Percentiles rank a stretch among this genome's conserved stretches.
Conservation (phyloP, 129 eudicot species). For the carrot (Daucus carota) region DH1_v3.0 NC_030382.2:36880501-36881000, state of each 20-base stretch:
- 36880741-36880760: slow-evolving; percentile 73
- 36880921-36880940: not conserved
- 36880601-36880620: slow-evolving; percentile 22
- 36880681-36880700: slow-evolving; percentile 74
- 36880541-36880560: not conserved
- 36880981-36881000: not conserved
- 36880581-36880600: slow-evolving; percentile 1
- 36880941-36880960: not conserved
- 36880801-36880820: slow-evolving; percentile 57
- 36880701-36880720: slow-evolving; percentile 71
- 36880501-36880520: not conserved
- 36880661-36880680: slow-evolving; percentile 64
- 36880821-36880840: slow-evolving; percentile 37
- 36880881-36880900: slow-evolving; percentile 14
- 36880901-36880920: not conserved
- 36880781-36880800: slow-evolving; percentile 38
- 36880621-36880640: slow-evolving; percentile 68
- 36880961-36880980: not conserved
- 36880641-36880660: slow-evolving; percentile 48
- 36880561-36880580: not conserved
- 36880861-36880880: slow-evolving; percentile 97
- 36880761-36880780: slow-evolving; percentile 59
- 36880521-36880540: not conserved
- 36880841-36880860: slow-evolving; percentile 67
- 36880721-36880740: slow-evolving; percentile 75